phyloP scores from a whole-genome alignment of 331 rosid species.

The Telfairia occidentalis region DNA sequence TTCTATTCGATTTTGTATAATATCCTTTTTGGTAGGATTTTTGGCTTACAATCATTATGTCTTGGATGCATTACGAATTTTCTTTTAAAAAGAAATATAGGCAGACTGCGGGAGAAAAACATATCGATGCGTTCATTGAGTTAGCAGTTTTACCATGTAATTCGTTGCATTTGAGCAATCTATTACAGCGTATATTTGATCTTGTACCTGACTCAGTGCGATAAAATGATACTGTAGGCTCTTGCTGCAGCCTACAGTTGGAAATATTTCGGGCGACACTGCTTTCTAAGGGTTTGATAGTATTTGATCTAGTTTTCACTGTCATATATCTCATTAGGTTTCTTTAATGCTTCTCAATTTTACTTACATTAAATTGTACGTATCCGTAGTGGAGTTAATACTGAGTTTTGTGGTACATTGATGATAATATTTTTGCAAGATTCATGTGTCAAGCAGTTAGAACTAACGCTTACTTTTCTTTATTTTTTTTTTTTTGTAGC shows the following conservation, averaged over 20 bases:
- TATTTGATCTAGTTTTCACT: background rate
- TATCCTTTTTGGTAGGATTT: conserved; percentile 35
- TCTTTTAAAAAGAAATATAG: conserved; percentile 1
- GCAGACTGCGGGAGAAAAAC: conserved; percentile 1
- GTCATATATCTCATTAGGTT: background rate
- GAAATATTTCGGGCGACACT: background rate
- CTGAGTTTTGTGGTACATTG: background rate
- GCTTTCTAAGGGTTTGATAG: conserved; percentile 4
- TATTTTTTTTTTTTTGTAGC: background rate
- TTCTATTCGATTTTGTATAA: conserved; percentile 47
- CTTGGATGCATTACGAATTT: conserved; percentile 36
- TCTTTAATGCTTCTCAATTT: background rate
- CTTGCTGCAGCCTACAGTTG: background rate
- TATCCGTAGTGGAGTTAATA: background rate
- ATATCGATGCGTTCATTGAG: conserved; percentile 5
- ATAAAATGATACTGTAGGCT: background rate
- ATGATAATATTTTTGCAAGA: background rate
- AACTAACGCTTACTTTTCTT: background rate
- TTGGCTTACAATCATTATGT: conserved; percentile 26
- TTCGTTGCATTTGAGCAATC: conserved; percentile 1
- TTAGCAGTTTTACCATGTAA: background rate
- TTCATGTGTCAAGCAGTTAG: background rate
- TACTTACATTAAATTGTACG: background rate
- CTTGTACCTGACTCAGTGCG: background rate
- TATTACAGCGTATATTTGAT: background rate